Percentiles rank a stretch among this genome's conserved stretches.
Conservation (phyloP, 331 rosid genomes). For the Stylosanthes scabra region DNA sequence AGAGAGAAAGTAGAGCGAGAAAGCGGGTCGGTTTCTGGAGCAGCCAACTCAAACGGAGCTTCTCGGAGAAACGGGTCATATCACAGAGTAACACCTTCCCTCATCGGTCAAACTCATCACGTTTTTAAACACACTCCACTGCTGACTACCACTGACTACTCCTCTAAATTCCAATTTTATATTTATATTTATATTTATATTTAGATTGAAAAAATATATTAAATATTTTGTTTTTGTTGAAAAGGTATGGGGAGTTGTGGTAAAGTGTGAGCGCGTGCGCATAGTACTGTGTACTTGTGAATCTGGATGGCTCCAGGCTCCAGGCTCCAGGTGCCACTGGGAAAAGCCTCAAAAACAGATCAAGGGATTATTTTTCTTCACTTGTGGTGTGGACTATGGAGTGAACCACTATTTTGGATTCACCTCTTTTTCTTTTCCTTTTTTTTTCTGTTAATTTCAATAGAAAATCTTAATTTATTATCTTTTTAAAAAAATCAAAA, state of each 20-base stretch:
- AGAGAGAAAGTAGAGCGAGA: constrained; percentile 62
- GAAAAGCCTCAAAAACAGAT: background rate
- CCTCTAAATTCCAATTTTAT: too few species aligned
- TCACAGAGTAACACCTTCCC: constrained; percentile 1
- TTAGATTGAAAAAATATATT: too few species aligned
- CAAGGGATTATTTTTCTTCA: too few species aligned
- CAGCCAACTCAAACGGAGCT: constrained; percentile 55
- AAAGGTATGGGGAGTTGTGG: constrained; percentile 4
- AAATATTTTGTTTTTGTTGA: background rate
- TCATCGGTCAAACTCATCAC: constrained; percentile 5
- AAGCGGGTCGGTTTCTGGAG: constrained; percentile 56
- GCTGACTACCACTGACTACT: too few species aligned
- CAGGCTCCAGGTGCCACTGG: constrained; percentile 17
- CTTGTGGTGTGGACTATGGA: background rate
- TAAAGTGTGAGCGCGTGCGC: background rate
- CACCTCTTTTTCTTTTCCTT: background rate
- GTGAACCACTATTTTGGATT: background rate
- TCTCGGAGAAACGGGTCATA: constrained; percentile 69
- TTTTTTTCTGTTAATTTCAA: too few species aligned
- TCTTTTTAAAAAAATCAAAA: too few species aligned
- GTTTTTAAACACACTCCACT: constrained; percentile 25
- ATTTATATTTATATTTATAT: background rate
- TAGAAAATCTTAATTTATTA: too few species aligned
- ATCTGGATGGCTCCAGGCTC: constrained; percentile 13
- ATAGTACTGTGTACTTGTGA: background rate